Base-by-base conservation (phyloP, 768 basidiomycete species). In the Mycena alexandri region DNA sequence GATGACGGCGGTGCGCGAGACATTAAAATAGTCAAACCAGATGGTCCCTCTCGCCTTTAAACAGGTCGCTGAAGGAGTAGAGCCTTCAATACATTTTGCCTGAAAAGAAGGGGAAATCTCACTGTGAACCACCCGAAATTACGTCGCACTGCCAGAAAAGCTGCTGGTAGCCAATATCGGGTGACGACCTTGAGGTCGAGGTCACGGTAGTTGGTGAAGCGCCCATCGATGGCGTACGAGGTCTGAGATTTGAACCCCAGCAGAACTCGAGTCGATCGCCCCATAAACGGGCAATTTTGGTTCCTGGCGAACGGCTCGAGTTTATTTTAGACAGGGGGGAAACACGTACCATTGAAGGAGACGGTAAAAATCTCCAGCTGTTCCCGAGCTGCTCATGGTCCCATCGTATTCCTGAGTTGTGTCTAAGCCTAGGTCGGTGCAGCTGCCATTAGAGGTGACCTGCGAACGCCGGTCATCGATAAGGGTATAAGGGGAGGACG, bases 1-100 rank as follows among this genome's bases (percentile, higher is more conserved):
- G 5, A 72, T 38, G 52, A 38, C 61, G 22, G 72, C 42, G 41
- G 73, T 72, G 33, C 72, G 74, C 2, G 64, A 71, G 2, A 78
- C 76, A 14, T 73, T 61, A 61, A 83, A 83, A 64, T 80, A 82
- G 52, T 83, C 82, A 63, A 82, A 82, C 82, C 82, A 82, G 22
- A 83, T 73, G 0, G 82, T 82, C 0, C 81, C 82, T 69, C 81
- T 81, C 0, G 80, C 70, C 58, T 79, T 75, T 0, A 71, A 72
- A 82, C 79, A 83, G 66, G 5, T 69, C 73, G 56, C 81, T 82
- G 34, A 4, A 16, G 33, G 58, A 43, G 63, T 52, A 53, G 16
- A 44, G 25, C 14, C 10, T 9, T 38, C 14, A 2, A 14, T 38
- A 11, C 2, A 38, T 3, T 38, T 38, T 11, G 38, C 29, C 6